Evolutionary conservation across 345 rosid species (phyloP), one percentile per base, ranked within the genome.

Genomic region (Anastatica hierochuntica): DNA sequence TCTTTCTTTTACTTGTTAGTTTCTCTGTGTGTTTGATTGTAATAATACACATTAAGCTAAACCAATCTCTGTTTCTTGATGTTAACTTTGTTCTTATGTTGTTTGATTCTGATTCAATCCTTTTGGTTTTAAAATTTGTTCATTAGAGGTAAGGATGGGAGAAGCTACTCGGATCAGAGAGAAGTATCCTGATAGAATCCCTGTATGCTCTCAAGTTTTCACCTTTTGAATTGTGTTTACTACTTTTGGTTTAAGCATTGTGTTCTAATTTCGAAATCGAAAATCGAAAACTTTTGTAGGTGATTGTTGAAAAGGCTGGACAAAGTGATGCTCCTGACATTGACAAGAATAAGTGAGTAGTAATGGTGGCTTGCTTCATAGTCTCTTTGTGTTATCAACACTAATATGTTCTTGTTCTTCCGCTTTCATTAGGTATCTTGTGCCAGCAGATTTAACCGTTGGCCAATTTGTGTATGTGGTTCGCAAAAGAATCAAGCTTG

Each of bases 291-390:
- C n/a, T n/a, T n/a, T n/a, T 57, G 49, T 77, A 92, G 98, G 88
- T 92, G 43, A 92, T 92, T 50, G 94, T 92, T 47, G 98, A 92
- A 62, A 92, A 66, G 74, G 94, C 95, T 31, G 95, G 79, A 49
- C 83, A 77, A 63, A 78, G 83, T 62, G 94, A 92, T 70, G 79
- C 88, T 45, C 96, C 98, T 53, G 95, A 92, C 37, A 92, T 92
- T 67, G 96, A 88, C 67, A 92, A 92, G 75, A 88, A 88, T 65
- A 92, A 92, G 98, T 92, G 54, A 76, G 96, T 77, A 13, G n/a
- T n/a, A 21, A 21, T 21, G 5, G 19, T 30, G 7, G 14, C 15
- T 30, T 46, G 18, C 2, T 1, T 26, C 24, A 14, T 29, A 3
- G 3, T 53, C 48, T 43, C 21, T 20, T 15, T 42, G 19, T 29